phyloP scores from a whole-genome alignment of 2,329 filamentous ascomycete genomes.

The Orbilia javanica region DNA sequence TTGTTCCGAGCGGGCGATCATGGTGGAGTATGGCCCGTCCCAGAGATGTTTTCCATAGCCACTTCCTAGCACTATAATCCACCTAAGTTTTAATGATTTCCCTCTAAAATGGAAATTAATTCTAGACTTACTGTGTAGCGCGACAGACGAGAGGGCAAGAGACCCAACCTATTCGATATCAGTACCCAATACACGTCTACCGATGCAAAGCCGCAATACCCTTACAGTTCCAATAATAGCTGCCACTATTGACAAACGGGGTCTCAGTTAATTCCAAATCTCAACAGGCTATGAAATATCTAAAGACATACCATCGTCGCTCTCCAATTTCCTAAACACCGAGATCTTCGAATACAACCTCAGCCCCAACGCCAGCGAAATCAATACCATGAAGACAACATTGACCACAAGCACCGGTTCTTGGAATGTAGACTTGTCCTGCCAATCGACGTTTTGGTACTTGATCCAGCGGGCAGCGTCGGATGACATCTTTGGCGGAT shows the following conservation, averaged over 20 bases:
- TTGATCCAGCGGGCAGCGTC: neutral
- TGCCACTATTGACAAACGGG: neutral
- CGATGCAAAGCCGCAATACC: neutral
- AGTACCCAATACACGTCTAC: neutral
- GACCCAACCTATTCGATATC: neutral
- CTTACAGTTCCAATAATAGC: conserved; percentile 32
- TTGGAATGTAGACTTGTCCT: neutral
- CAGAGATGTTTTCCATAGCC: conserved; percentile 38
- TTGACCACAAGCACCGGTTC: conserved; percentile 7
- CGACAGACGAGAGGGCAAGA: conserved; percentile 8
- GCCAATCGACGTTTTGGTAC: conserved; percentile 6
- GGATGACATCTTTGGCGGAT: neutral
- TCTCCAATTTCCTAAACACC: conserved; percentile 15
- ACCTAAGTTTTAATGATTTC: neutral
- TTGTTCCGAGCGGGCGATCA: conserved; percentile 14
- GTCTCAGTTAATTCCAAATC: neutral
- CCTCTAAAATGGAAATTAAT: neutral
- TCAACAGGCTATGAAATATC: neutral
- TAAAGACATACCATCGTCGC: conserved; percentile 27
- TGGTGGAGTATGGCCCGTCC: neutral
- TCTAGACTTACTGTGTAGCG: neutral
- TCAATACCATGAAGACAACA: conserved; percentile 19
- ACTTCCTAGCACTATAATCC: conserved; percentile 20
- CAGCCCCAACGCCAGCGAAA: conserved; percentile 11
- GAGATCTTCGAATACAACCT: conserved; percentile 35